phyloP scores from a whole-genome alignment of 139 green algal species.

The Desmodesmus armatus region DNA sequence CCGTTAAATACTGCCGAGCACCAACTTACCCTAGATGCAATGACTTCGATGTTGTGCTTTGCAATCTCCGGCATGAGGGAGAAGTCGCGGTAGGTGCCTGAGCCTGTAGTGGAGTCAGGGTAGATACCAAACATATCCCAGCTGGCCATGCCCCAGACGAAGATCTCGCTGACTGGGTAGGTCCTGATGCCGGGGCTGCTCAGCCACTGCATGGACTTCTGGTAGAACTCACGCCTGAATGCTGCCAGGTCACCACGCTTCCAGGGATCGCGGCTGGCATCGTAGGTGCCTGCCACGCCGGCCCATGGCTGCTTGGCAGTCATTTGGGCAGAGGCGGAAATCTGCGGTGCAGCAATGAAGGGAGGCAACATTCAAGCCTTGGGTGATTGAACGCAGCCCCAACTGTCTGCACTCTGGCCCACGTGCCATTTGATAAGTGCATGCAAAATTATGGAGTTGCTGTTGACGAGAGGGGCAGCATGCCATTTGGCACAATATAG shows the following conservation, averaged over 20 bases:
- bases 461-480: not conserved
- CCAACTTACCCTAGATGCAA: too few species aligned
- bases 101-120: slow-evolving; percentile 50
- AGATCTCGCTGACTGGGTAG: slow-evolving; percentile 35
- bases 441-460: not conserved
- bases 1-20: too few species aligned
- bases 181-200: slow-evolving; percentile 39
- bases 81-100: slow-evolving; percentile 49
- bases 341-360: not conserved
- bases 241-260: not conserved
- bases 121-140: slow-evolving; percentile 64
- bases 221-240: slow-evolving; percentile 40
- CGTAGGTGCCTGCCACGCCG: slow-evolving; percentile 55
- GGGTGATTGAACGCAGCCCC: not conserved
- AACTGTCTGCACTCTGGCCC: not conserved
- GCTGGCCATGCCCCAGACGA: slow-evolving; percentile 38
- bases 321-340: slow-evolving; percentile 43
- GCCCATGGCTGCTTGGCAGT: slow-evolving; percentile 57
- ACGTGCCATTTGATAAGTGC: not conserved
- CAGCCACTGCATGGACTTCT: slow-evolving; percentile 18
- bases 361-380: not conserved
- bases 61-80: slow-evolving; percentile 49
- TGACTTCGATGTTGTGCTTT: slow-evolving; percentile 50
- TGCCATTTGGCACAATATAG: not conserved
- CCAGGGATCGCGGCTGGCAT: slow-evolving; percentile 7